Conservation (phyloP, 129 eudicot species). For the Mikania micrantha region DNA sequence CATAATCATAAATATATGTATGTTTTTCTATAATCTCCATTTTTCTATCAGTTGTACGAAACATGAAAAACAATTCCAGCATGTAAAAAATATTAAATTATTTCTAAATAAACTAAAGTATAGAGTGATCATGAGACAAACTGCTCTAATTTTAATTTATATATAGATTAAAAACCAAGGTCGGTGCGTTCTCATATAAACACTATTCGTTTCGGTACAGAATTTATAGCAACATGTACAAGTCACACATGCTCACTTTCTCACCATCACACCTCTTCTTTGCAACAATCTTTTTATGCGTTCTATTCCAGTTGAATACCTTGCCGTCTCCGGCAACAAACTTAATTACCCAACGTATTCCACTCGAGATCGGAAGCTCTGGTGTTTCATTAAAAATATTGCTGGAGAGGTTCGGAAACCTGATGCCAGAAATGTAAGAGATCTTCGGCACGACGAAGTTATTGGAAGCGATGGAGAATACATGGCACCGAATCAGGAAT, state of each 20-base stretch:
- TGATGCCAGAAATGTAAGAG: conserved; percentile 48
- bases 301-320: too few species aligned
- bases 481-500: conserved; percentile 70
- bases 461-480: conserved; percentile 67
- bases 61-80: not conserved
- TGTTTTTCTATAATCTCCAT: not conserved
- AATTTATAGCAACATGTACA: too few species aligned
- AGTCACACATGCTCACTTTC: too few species aligned
- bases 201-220: too few species aligned
- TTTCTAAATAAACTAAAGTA: not conserved
- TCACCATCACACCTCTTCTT: too few species aligned
- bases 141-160: too few species aligned
- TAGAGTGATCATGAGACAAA: conserved; percentile 8
- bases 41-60: not conserved
- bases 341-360: too few species aligned
- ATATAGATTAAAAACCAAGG: too few species aligned
- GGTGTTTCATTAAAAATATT: conserved; percentile 54
- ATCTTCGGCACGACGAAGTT: conserved; percentile 52
- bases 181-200: too few species aligned
- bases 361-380: too few species aligned
- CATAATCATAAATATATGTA: conserved; percentile 8
- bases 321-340: too few species aligned
- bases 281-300: too few species aligned
- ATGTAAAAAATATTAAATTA: not conserved
- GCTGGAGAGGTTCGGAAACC: conserved; percentile 62